Evolutionary conservation across 345 rosid genomes (phyloP).

Genomic region (Salix viminalis): DNA sequence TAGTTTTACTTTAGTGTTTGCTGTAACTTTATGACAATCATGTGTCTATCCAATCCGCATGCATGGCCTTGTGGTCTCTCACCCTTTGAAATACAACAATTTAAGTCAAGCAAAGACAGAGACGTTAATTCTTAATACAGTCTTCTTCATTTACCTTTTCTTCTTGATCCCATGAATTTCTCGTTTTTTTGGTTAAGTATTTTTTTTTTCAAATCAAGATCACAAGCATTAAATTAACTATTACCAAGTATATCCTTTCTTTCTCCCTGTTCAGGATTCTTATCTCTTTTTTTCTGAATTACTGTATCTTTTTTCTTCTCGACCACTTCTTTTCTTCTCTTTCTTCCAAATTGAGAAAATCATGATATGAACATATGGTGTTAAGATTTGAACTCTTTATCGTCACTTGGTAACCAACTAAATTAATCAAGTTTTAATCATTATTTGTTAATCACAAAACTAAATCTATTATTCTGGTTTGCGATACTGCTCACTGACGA

Average conservation of each 20-base stretch:
- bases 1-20: slow-evolving; percentile 14
- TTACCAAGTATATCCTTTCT: not conserved
- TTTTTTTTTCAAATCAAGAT: not conserved
- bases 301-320: not conserved
- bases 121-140: too few species aligned
- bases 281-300: too few species aligned
- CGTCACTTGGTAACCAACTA: not conserved
- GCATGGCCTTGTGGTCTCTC: slow-evolving; percentile 20
- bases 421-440: not conserved
- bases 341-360: not conserved
- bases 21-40: slow-evolving; percentile 24
- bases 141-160: not conserved
- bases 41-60: slow-evolving; percentile 19
- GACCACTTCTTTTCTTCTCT: not conserved
- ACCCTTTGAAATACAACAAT: not conserved
- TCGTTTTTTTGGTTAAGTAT: not conserved
- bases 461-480: not conserved
- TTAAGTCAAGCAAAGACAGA: not conserved
- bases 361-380: not conserved
- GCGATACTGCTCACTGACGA: not conserved
- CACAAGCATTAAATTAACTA: not conserved
- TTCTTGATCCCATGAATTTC: not conserved
- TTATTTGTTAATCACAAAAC: not conserved
- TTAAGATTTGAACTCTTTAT: not conserved
- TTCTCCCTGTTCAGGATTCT: not conserved